Evolutionary conservation across 345 rosid genomes (phyloP).

Genomic region (Syzygium aqueum): DNA sequence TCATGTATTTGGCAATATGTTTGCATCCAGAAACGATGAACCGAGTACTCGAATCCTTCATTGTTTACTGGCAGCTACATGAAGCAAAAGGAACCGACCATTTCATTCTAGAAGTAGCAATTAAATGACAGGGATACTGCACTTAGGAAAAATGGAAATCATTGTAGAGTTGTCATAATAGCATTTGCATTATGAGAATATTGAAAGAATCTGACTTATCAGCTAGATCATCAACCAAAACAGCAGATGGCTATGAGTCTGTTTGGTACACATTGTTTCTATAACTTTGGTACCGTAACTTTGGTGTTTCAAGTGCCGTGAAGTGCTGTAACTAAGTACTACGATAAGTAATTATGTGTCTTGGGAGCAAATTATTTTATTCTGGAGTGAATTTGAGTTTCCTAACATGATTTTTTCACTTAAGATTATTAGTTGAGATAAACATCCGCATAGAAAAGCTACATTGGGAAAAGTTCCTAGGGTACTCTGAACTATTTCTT

Average conservation of each 20-base stretch:
- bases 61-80: not conserved
- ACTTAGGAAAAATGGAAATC: not conserved
- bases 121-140: not conserved
- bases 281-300: not conserved
- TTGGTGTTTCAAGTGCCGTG: not conserved
- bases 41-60: conserved; percentile 61
- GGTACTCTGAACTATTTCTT: not conserved
- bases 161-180: not conserved
- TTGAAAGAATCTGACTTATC: not conserved
- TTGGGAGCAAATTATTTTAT: not conserved
- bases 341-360: not conserved
- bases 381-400: not conserved
- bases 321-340: not conserved
- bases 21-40: conserved; percentile 85
- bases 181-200: not conserved
- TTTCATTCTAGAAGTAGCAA: not conserved
- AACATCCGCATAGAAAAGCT: not conserved
- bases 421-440: not conserved
- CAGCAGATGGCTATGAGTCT: not conserved
- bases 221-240: not conserved
- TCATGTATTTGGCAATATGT: conserved; percentile 91
- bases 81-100: not conserved
- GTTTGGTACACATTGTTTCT: not conserved
- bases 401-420: not conserved
- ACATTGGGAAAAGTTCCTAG: not conserved